Percentiles rank a stretch among this genome's conserved stretches.
phyloP scores from a whole-genome alignment of 805 yeast genomes.

The Kuraishia capsulata region DNA sequence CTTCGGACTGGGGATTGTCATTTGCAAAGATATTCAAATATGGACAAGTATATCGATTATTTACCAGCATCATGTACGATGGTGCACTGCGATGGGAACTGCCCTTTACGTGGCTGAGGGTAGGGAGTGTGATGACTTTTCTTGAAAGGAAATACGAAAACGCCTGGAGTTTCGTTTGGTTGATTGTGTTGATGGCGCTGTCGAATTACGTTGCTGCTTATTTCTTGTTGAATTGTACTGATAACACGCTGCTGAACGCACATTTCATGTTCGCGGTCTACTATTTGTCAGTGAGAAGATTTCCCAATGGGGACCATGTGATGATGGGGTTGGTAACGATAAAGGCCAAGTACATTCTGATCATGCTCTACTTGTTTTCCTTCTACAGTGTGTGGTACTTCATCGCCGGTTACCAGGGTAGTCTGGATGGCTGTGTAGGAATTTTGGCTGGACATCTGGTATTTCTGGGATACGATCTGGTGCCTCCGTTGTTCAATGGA shows the following conservation, averaged over 20 bases:
- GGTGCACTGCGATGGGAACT: conserved; percentile 30
- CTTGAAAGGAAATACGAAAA: conserved; percentile 25
- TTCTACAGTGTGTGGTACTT: conserved; percentile 2
- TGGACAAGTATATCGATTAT: conserved; percentile 26
- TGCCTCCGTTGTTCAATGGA: conserved; percentile 27
- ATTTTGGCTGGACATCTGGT: conserved; percentile 32
- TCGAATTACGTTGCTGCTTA: conserved; percentile 26
- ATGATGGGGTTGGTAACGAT: conserved; percentile 32
- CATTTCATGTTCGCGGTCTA: conserved; percentile 16
- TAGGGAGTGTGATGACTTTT: conserved; percentile 27
- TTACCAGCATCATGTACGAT: conserved; percentile 27
- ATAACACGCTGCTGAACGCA: neutral
- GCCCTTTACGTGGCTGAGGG: conserved; percentile 22
- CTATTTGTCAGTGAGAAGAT: conserved; percentile 38
- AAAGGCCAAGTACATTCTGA: conserved; percentile 34
- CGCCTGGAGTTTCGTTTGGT: conserved; percentile 29
- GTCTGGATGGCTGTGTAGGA: conserved; percentile 16
- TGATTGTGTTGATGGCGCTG: conserved; percentile 21
- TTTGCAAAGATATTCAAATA: conserved; percentile 28
- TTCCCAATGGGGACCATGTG: conserved; percentile 29
- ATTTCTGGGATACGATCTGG: conserved; percentile 29
- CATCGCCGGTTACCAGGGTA: conserved; percentile 13
- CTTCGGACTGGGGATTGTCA: conserved; percentile 22
- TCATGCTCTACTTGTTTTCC: conserved; percentile 16
- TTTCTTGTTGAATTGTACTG: neutral